phyloP scores from a whole-genome alignment of 192 early-diverging fungal species.

The Phlyctochytrium arcticum region DNA sequence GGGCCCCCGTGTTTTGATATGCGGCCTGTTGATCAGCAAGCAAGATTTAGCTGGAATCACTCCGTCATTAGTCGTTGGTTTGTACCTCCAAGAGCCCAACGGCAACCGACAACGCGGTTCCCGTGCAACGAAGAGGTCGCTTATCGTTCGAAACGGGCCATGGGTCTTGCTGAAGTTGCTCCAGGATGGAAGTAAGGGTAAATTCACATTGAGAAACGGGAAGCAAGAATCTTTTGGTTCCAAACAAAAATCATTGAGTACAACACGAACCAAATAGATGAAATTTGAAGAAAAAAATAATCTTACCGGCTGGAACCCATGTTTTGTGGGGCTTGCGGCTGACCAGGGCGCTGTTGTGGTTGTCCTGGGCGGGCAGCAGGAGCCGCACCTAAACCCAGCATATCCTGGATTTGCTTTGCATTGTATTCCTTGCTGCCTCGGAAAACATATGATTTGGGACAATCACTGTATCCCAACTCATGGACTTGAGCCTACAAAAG shows the following conservation, averaged over 20 bases:
- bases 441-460: conserved; percentile 97
- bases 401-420: conserved; percentile 92
- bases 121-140: conserved; percentile 89
- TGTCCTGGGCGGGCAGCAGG: conserved; percentile 47
- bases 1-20: conserved; percentile 86
- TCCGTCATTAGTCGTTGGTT: neutral
- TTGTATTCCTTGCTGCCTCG: conserved; percentile 95
- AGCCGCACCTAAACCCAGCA: conserved; percentile 75
- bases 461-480: conserved; percentile 92
- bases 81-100: conserved; percentile 81
- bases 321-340: conserved; percentile 21
- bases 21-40: conserved; percentile 48
- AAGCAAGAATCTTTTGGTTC: conserved; percentile 78
- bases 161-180: conserved; percentile 96
- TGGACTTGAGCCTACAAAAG: conserved; percentile 78
- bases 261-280: too few relatives aligned
- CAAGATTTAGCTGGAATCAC: neutral
- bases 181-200: conserved; percentile 86
- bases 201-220: conserved; percentile 96
- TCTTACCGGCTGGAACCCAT: conserved; percentile 54
- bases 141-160: conserved; percentile 91
- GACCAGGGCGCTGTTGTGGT: conserved; percentile 28
- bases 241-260: too few relatives aligned
- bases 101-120: conserved; percentile 90
- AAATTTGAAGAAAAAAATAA: too few relatives aligned